phyloP scores from a whole-genome alignment of 352 stramenopile species.

The Phytophthora hybrid region DNA sequence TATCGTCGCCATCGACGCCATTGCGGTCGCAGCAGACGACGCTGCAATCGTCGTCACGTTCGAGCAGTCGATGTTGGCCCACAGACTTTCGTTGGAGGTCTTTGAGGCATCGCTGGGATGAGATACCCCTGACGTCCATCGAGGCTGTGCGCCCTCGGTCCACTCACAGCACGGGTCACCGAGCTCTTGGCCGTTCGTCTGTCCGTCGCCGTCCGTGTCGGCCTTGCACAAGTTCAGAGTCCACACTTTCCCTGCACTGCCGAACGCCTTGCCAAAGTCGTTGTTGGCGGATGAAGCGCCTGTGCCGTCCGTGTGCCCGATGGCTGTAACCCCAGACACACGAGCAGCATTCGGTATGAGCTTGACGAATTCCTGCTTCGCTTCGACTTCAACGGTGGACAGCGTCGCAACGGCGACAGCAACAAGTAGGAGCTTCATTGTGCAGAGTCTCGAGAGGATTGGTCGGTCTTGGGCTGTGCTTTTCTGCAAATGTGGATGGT shows the following conservation, averaged over 20 bases:
- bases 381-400: neutral
- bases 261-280: constrained; percentile 28
- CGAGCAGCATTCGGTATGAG: constrained; percentile 52
- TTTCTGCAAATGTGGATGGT: constrained; percentile 12
- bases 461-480: neutral
- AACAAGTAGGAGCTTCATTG: constrained; percentile 4
- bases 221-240: constrained; percentile 34
- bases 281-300: constrained; percentile 16
- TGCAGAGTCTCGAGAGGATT: neutral
- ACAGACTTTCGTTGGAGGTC: constrained; percentile 35
- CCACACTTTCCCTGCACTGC: constrained; percentile 18
- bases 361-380: constrained; percentile 25
- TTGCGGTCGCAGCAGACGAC: constrained; percentile 18
- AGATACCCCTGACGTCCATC: constrained; percentile 36
- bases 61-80: constrained; percentile 37
- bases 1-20: constrained; percentile 1
- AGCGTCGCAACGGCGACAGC: neutral
- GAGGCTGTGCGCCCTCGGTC: constrained; percentile 3
- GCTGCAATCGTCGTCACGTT: constrained; percentile 24
- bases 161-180: constrained; percentile 65
- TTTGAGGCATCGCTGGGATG: constrained; percentile 38
- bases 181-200: constrained; percentile 67
- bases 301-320: constrained; percentile 45
- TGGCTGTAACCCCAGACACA: constrained; percentile 32
- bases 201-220: constrained; percentile 57